phyloP scores from a whole-genome alignment of 2,329 filamentous ascomycete species.

The Pestalotiopsis sp. region DNA sequence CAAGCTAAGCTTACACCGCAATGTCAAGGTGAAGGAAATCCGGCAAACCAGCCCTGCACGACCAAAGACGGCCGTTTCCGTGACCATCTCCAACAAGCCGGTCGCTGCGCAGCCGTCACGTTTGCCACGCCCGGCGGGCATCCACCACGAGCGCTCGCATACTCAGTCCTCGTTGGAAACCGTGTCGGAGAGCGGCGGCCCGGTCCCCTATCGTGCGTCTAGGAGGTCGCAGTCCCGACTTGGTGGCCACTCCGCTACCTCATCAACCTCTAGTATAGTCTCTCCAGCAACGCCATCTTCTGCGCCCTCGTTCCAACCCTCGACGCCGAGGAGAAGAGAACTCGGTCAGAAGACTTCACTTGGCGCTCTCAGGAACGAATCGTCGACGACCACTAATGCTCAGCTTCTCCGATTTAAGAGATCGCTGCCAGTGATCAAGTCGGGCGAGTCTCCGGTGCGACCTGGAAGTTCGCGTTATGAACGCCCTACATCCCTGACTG shows the following conservation, averaged over 20 bases:
- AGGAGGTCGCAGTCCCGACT: slow-evolving; percentile 69
- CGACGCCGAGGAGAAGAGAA: slow-evolving; percentile 65
- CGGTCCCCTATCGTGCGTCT: slow-evolving; percentile 58
- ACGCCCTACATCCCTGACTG: slow-evolving; percentile 62
- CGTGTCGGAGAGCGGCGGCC: slow-evolving; percentile 85
- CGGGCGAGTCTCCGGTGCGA: slow-evolving; percentile 55
- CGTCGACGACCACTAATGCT: slow-evolving; percentile 65
- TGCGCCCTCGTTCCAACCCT: slow-evolving; percentile 54
- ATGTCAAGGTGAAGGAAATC: slow-evolving; percentile 82
- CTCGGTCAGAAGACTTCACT: slow-evolving; percentile 58
- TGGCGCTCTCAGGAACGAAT: slow-evolving; percentile 56
- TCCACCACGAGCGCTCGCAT: slow-evolving; percentile 68
- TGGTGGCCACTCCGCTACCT: slow-evolving; percentile 66
- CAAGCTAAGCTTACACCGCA: slow-evolving; percentile 86
- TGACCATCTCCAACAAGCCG: slow-evolving; percentile 90
- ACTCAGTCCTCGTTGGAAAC: slow-evolving; percentile 82
- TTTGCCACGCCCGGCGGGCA: slow-evolving; percentile 73
- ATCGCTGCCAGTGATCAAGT: slow-evolving; percentile 63
- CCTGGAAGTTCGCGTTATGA: slow-evolving; percentile 51
- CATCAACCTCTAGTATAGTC: slow-evolving; percentile 67
- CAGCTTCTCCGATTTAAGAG: slow-evolving; percentile 69
- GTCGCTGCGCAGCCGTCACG: slow-evolving; percentile 59
- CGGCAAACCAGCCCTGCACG: slow-evolving; percentile 71
- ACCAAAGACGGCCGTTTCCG: slow-evolving; percentile 75
- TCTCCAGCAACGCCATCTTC: slow-evolving; percentile 63